Evolutionary conservation across 768 basidiomycete genomes (phyloP), one percentile per base, ranked within the genome.

Genomic region (Hypholoma sublateritium): DNA sequence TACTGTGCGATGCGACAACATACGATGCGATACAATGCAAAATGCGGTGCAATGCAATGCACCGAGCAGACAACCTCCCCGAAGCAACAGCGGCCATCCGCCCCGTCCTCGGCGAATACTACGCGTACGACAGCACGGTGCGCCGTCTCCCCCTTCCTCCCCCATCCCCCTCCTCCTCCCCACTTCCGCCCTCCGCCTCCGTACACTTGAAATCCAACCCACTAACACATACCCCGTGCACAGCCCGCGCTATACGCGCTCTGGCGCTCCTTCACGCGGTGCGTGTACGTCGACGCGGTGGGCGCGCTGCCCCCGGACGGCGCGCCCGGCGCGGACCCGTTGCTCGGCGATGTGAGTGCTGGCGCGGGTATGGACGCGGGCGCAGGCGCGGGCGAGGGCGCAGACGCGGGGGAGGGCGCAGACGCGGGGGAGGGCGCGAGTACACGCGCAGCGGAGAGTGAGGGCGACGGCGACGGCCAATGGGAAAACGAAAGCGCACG

Each of bases 191-290:
- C n/a, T n/a, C n/a, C n/a, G n/a, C n/a, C n/a, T n/a, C n/a, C n/a
- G n/a, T n/a, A n/a, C n/a, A n/a, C n/a, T n/a, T n/a, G n/a, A n/a
- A n/a, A n/a, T n/a, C n/a, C n/a, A n/a, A 42, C 16, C 4, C 21
- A n/a, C 21, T 42, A 7, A 6, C 41, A 7, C n/a, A n/a, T 14
- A 14, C 14, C 21, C 7, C 21, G 5, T n/a, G 12, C 12, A 43
- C 25, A 79, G 76, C 72, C 72, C 24, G 73, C 72, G 2, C 53
- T 79, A 35, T 73, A 74, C 51, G 81, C 83, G 1, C 74, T 86
- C 1, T 85, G 81, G 75, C 70, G 83, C 32, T 81, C 83, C 0
- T 85, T 86, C 66, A 85, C 81, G 7, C 75, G 82, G 61, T 86
- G 84, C 62, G 70, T 66, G 16, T 85, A 85, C 63, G 75, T 86